Conservation (phyloP, 306 rosid genomes). For the Trichosanthes cucumerina region DNA sequence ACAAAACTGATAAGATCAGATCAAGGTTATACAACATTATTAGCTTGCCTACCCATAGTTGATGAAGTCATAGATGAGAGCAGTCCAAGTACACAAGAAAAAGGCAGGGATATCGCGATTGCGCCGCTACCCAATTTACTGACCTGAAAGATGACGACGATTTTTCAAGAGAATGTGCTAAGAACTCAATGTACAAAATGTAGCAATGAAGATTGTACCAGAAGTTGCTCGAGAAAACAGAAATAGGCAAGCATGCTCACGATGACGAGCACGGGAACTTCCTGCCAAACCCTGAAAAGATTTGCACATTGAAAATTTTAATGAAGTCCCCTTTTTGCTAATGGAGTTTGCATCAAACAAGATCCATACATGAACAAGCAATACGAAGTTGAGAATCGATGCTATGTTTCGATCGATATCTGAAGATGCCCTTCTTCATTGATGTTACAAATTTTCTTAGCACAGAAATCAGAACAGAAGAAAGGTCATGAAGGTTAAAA, state of each 20-base stretch:
- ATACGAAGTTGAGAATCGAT: not conserved
- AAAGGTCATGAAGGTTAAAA: not conserved
- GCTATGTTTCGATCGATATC: not conserved
- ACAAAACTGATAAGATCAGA: not conserved
- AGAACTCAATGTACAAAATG: conserved; percentile 9
- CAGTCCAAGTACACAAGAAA: conserved; percentile 84
- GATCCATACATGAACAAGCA: not conserved
- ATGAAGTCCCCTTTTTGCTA: not conserved
- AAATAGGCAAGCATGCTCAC: conserved; percentile 96
- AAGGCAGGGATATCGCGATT: conserved; percentile 83
- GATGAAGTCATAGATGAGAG: conserved; percentile 88
- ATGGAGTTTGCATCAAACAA: not conserved
- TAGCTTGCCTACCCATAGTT: conserved; percentile 76
- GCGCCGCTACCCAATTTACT: conserved; percentile 65
- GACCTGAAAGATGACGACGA: conserved; percentile 40
- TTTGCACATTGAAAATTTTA: not conserved
- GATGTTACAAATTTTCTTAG: not conserved
- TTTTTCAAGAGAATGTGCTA: conserved; percentile 4
- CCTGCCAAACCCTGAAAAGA: conserved; percentile 82
- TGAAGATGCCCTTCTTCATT: not conserved
- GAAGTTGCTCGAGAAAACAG: conserved; percentile 91
- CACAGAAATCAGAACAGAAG: not conserved
- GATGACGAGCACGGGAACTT: conserved; percentile 89
- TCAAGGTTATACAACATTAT: not conserved
- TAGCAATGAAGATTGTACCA: conserved; percentile 38